These are phyloP conservation scores for Fusarium chaquense DNA, from an alignment of 2,329 filamentous ascomycete species.

Conservation along the genomic window DNA sequence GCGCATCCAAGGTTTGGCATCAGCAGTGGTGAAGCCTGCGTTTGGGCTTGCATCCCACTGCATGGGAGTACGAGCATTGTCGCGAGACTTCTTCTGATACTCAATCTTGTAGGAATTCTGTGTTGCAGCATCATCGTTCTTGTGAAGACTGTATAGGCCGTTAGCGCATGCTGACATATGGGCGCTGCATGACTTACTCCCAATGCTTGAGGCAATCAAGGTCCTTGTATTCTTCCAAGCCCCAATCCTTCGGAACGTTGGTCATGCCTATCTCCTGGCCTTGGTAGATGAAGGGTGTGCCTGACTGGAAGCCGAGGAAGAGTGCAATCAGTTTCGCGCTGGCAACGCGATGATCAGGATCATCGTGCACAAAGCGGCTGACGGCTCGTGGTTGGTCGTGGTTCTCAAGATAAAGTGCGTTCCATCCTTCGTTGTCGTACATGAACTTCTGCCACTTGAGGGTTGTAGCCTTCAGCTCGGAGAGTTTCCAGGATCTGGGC, in stretches of 20 bases:
- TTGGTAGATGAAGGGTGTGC: constrained; percentile 76
- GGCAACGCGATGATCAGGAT: constrained; percentile 60
- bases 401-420: constrained; percentile 74
- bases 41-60: constrained; percentile 74
- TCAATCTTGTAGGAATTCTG: constrained; percentile 55
- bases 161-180: constrained; percentile 1
- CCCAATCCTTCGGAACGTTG: constrained; percentile 71
- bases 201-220: constrained; percentile 69
- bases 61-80: constrained; percentile 78
- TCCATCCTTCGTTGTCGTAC: constrained; percentile 71
- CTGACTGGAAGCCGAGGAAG: constrained; percentile 68
- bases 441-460: constrained; percentile 71
- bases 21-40: constrained; percentile 71
- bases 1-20: constrained; percentile 75
- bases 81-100: constrained; percentile 71
- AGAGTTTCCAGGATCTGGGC: constrained; percentile 59
- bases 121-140: constrained; percentile 55
- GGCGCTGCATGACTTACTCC: constrained; percentile 51
- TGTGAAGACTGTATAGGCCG: constrained; percentile 49
- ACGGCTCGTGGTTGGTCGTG: constrained; percentile 74
- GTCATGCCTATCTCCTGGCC: constrained; percentile 77
- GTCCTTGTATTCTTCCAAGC: constrained; percentile 76
- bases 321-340: constrained; percentile 71
- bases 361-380: constrained; percentile 65
- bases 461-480: constrained; percentile 64